Evolutionary conservation across 2,329 filamentous ascomycete species (phyloP).

Genomic region (Nectriaceae sp.): DNA sequence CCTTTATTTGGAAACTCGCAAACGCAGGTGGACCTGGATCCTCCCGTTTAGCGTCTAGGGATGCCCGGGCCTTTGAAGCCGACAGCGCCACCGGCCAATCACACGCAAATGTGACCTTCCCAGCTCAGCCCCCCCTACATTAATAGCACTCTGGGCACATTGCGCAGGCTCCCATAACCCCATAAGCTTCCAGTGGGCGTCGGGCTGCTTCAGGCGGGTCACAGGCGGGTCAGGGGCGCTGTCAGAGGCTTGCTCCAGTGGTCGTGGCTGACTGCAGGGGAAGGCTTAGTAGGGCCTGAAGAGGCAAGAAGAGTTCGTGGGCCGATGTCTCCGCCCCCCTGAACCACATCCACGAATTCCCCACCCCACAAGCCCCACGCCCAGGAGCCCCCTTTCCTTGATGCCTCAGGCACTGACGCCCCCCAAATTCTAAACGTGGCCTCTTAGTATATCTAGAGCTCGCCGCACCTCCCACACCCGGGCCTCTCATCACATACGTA

Average conservation of each 20-base stretch:
- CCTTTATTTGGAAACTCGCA: slow-evolving; percentile 26
- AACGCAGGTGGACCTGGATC: neutral
- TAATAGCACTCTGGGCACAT: neutral
- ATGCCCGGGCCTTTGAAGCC: neutral
- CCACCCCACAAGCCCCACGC: neutral
- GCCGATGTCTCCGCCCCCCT: neutral
- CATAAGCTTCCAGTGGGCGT: too few species aligned
- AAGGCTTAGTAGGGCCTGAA: neutral
- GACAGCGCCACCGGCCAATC: neutral
- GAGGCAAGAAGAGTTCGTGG: neutral
- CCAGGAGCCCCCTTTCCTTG: slow-evolving; percentile 14
- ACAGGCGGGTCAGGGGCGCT: neutral
- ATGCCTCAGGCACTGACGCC: slow-evolving; percentile 32
- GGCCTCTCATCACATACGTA: neutral
- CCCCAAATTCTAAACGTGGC: slow-evolving; percentile 32
- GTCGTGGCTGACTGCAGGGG: neutral
- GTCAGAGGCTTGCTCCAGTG: neutral
- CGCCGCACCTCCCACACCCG: slow-evolving; percentile 17
- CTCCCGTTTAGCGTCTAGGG: neutral
- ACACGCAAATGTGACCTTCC: too few species aligned
- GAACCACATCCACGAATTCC: neutral
- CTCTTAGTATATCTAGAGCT: slow-evolving; percentile 38
- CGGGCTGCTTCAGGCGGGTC: neutral
- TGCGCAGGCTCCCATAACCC: neutral
- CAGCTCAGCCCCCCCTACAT: neutral